Percentiles rank a stretch among this genome's conserved stretches.
phyloP scores from a whole-genome alignment of 164 flowering plant species.

The Magnolia changhungtana region DNA sequence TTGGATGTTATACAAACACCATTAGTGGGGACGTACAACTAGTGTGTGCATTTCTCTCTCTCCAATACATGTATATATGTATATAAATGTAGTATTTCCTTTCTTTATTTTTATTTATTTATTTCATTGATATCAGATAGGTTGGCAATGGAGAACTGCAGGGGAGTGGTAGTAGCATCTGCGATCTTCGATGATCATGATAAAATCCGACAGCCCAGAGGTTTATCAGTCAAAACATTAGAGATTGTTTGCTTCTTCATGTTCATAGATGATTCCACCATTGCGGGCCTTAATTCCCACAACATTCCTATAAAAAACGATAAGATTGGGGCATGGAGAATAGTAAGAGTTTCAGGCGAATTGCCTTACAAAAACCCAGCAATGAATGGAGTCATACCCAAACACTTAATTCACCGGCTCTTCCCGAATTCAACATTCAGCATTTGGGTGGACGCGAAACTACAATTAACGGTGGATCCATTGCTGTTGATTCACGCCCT shows the following conservation, averaged over 20 bases:
- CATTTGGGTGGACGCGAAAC: slow-evolving; percentile 88
- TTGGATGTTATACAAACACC: too few species aligned
- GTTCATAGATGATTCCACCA: slow-evolving; percentile 75
- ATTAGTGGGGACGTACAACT: not conserved
- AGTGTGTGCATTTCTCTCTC: not conserved
- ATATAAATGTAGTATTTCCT: not conserved
- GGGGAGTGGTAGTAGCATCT: slow-evolving; percentile 70
- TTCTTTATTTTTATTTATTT: not conserved
- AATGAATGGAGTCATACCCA: slow-evolving; percentile 83
- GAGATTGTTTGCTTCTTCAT: slow-evolving; percentile 74
- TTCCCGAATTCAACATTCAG: slow-evolving; percentile 82
- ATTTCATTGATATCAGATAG: slow-evolving; percentile 40
- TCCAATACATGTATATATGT: too few species aligned
- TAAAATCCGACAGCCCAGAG: slow-evolving; percentile 85
- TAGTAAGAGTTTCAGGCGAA: slow-evolving; percentile 46
- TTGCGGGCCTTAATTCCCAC: slow-evolving; percentile 46
- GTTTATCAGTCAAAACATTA: slow-evolving; percentile 65
- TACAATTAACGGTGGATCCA: slow-evolving; percentile 85
- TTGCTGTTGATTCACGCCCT: slow-evolving; percentile 70
- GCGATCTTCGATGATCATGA: slow-evolving; percentile 89
- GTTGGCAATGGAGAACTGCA: slow-evolving; percentile 68
- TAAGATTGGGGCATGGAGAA: slow-evolving; percentile 69
- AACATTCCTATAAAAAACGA: slow-evolving; percentile 36
- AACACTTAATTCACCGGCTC: slow-evolving; percentile 75
- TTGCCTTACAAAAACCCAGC: slow-evolving; percentile 61